phyloP scores from a whole-genome alignment of 2,329 filamentous ascomycete species.

The Epichloe coenophiala region DNA sequence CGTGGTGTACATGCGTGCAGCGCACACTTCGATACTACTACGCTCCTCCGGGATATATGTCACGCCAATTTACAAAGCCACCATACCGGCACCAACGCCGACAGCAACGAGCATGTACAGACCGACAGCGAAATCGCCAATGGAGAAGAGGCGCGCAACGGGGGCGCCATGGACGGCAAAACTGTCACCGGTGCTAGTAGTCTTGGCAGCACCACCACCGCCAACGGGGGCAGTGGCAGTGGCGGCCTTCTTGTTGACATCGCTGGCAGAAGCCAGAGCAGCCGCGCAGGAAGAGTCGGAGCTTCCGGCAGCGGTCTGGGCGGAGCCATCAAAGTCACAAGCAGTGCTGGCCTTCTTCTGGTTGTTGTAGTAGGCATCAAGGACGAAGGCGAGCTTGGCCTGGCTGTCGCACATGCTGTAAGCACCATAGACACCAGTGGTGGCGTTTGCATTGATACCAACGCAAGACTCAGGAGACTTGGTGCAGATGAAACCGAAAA shows the following conservation, averaged over 20 bases:
- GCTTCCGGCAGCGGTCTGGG: slow-evolving; percentile 35
- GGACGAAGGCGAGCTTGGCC: slow-evolving; percentile 59
- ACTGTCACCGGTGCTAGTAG: slow-evolving; percentile 2
- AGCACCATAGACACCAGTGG: slow-evolving; percentile 57
- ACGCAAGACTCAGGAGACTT: slow-evolving; percentile 40
- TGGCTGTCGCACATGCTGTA: slow-evolving; percentile 63
- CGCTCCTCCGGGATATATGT: neutral
- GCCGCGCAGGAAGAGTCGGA: slow-evolving; percentile 40
- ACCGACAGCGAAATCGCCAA: slow-evolving; percentile 35
- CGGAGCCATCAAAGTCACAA: slow-evolving; percentile 59
- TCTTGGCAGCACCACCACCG: slow-evolving; percentile 4
- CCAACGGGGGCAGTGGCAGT: slow-evolving; percentile 4
- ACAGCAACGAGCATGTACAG: slow-evolving; percentile 39
- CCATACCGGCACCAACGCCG: slow-evolving; percentile 38
- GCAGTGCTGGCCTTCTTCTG: slow-evolving; percentile 41
- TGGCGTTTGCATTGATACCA: slow-evolving; percentile 55
- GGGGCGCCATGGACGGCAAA: slow-evolving; percentile 11
- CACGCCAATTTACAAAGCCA: slow-evolving; percentile 32
- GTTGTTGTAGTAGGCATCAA: slow-evolving; percentile 58
- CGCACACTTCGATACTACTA: slow-evolving; percentile 8
- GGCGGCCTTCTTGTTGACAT: slow-evolving; percentile 27
- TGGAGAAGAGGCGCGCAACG: slow-evolving; percentile 25
- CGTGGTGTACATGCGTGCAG: neutral
- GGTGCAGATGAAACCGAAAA: slow-evolving; percentile 67
- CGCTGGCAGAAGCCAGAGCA: slow-evolving; percentile 49